Evolutionary conservation across 2,329 filamentous ascomycete species (phyloP).

Genomic region (Lizonia empirigonia): DNA sequence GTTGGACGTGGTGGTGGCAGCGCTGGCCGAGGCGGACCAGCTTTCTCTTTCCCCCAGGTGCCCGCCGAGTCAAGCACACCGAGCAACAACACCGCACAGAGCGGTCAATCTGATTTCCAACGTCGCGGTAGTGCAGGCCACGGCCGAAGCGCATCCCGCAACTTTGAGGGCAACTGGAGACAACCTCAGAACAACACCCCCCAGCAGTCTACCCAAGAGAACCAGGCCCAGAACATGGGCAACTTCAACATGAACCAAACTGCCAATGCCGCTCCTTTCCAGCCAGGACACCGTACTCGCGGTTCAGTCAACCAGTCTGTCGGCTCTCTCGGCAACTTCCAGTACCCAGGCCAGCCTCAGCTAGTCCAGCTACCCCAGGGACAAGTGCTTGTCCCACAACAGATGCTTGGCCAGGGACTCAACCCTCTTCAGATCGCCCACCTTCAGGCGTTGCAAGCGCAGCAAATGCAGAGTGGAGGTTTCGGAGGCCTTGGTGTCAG

Average conservation of each 20-base stretch:
- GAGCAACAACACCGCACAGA: constrained; percentile 51
- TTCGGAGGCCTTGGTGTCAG: constrained; percentile 67
- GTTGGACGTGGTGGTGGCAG: constrained; percentile 70
- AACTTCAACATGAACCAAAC: constrained; percentile 74
- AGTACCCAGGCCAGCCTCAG: constrained; percentile 86
- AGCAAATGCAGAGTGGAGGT: constrained; percentile 78
- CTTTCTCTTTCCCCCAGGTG: constrained; percentile 70
- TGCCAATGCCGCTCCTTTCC: constrained; percentile 74
- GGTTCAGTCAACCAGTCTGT: constrained; percentile 85
- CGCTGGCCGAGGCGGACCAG: constrained; percentile 67
- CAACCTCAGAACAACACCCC: constrained; percentile 68
- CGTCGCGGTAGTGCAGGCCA: constrained; percentile 81
- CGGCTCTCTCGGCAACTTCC: constrained; percentile 81
- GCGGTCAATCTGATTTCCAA: constrained; percentile 66
- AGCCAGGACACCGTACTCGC: constrained; percentile 87
- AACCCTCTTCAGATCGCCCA: constrained; percentile 88
- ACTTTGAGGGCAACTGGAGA: constrained; percentile 98
- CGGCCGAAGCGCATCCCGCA: constrained; percentile 80
- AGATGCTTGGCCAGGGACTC: constrained; percentile 86
- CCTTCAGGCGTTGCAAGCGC: constrained; percentile 88
- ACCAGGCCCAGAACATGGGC: constrained; percentile 58
- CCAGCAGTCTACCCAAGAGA: constrained; percentile 57
- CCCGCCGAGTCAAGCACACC: constrained; percentile 54
- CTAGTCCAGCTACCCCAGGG: constrained; percentile 82
- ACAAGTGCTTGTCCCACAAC: constrained; percentile 81